Evolutionary conservation across 1,139 yeast species (phyloP), one percentile per base, ranked within the genome.

Genomic region (Debaryomyces udenii): DNA sequence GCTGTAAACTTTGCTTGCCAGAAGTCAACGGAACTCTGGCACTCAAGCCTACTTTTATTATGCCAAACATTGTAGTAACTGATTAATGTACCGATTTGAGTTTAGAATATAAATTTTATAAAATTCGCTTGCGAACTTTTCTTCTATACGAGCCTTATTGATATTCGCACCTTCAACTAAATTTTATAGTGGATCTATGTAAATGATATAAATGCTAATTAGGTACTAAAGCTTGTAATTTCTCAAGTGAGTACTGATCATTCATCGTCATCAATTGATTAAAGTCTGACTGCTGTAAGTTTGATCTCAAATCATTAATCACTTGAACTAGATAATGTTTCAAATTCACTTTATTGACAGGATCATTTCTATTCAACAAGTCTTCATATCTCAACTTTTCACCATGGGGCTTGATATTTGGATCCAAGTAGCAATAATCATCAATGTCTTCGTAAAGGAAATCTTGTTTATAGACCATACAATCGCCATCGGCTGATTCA

Each of bases 401-500:
- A 3, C 84, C 81, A 43, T 78, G 79, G 35, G 76, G 73, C 50
- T 69, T 64, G 46, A 81, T 62, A 36, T 64, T 65, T 9, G 76
- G 66, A 54, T 78, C 75, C 37, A 73, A 57, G 47, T 72, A 74
- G 23, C 74, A 63, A 47, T 68, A 69, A 44, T 78, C 81, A 48
- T 73, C 74, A 22, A 73, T 66, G 42, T 73, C 78, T 38, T 79
- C 83, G 45, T 78, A 80, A 0, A 72, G 61, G 43, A 78, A 79
- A 46, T 80, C 78, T 36, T 74, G 73, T 47, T 79, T 81, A 53
- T 85, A 86, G n/a, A 72, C 77, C 38, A 74, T 80, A 51, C 88
- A 80, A 39, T 75, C 79, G 0, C 91, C 91, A 11, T 68, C 66
- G 10, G 54, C 62, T 6, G 70, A 61, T 51, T 87, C 95, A 42